A percentile compares a stretch with the other conserved stretches of the same genome.
phyloP scores from a whole-genome alignment of 2,329 filamentous ascomycete genomes.

The Sclerotinia trifoliorum region DNA sequence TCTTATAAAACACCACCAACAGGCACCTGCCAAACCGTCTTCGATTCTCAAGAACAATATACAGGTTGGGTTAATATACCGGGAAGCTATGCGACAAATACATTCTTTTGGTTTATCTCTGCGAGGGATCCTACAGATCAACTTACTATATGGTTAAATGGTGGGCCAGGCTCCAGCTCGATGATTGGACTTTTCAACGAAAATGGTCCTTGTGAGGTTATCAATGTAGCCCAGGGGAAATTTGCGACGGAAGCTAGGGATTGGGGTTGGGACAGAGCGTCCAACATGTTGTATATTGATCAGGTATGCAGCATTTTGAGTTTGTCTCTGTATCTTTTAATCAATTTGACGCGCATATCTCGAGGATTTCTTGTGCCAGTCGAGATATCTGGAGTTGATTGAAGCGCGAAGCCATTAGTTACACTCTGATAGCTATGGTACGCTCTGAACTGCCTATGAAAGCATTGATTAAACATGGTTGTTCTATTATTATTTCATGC shows the following conservation, averaged over 20 bases:
- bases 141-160: conserved; percentile 65
- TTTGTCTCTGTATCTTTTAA: conserved; percentile 1
- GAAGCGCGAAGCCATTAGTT: no score
- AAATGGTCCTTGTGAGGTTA: conserved; percentile 53
- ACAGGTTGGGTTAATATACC: conserved; percentile 67
- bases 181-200: conserved; percentile 64
- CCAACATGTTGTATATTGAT: conserved; percentile 55
- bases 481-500: neutral
- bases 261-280: conserved; percentile 64
- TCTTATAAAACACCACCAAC: conserved; percentile 62
- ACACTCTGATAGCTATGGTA: neutral
- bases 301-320: conserved; percentile 43
- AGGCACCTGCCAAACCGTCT: conserved; percentile 64
- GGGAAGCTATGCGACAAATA: conserved; percentile 51
- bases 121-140: conserved; percentile 48
- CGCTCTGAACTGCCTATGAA: neutral
- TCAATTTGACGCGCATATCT: conserved; percentile 2
- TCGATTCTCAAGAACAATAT: conserved; percentile 65
- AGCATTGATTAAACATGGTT: neutral
- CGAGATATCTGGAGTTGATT: conserved; percentile 48
- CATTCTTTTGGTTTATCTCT: conserved; percentile 50
- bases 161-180: conserved; percentile 63
- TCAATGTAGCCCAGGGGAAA: conserved; percentile 48
- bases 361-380: conserved; percentile 40
- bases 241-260: conserved; percentile 57